A percentile compares a stretch with the other conserved stretches of the same genome.
Conservation (phyloP, 371 early-diverging fungal genomes). For the Circinella umbellata region DNA sequence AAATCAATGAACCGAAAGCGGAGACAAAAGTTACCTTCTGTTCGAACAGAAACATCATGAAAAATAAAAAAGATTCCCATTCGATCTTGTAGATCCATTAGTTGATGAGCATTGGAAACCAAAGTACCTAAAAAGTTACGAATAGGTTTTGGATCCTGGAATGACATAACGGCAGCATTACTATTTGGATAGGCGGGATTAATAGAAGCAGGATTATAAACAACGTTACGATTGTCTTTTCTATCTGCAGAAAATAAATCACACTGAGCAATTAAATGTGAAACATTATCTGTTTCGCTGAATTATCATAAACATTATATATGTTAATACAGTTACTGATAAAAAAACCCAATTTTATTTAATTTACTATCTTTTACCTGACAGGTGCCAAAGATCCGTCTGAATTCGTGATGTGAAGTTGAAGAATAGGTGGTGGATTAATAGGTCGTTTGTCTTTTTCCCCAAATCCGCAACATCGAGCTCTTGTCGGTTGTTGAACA, state of each 20-base stretch:
- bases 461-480: conserved; percentile 74
- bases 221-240: conserved; percentile 19
- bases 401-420: conserved; percentile 30
- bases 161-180: conserved; percentile 20
- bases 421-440: conserved; percentile 72
- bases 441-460: conserved; percentile 75
- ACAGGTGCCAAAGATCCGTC: conserved; percentile 18
- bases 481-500: conserved; percentile 68
- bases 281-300: conserved; percentile 20
- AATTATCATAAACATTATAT: too few species aligned
- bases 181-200: conserved; percentile 27
- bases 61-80: conserved; percentile 63
- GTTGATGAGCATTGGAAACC: conserved; percentile 27
- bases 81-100: conserved; percentile 30
- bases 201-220: conserved; percentile 26
- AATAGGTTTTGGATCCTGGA: conserved; percentile 24
- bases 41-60: conserved; percentile 51
- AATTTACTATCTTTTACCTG: conserved; percentile 7
- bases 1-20: conserved; percentile 46
- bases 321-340: too few species aligned
- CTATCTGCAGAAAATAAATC: conserved; percentile 21
- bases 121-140: conserved; percentile 26
- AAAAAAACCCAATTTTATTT: too few species aligned
- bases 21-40: conserved; percentile 46
- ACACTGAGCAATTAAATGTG: conserved; percentile 25